Evolutionary conservation across 306 rosid species (phyloP), one percentile per base, ranked within the genome.

Genomic region (Cicer judaicum): DNA sequence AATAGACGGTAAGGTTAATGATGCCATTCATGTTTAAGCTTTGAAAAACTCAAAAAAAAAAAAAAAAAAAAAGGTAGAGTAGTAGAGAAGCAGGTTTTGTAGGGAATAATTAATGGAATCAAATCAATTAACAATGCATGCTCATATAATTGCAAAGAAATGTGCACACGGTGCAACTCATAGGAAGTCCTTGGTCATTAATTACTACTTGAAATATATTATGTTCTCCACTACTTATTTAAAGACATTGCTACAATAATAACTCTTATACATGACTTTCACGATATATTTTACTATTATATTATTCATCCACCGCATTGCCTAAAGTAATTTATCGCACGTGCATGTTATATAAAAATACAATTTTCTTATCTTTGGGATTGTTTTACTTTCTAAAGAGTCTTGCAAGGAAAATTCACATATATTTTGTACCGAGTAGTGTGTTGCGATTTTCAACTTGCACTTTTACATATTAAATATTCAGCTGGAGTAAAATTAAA

Each of bases 101-200:
- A 73, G 67, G 75, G 63, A 16, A 61, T 50, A 64, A 15, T 71
- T 52, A 72, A 53, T 50, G 77, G 66, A 55, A 59, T 64, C 48
- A 69, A 80, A 79, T 74, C 76, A 68, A 74, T 74, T 73, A 24
- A 65, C 61, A 64, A 74, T 68, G 84, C 84, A 71, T 76, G 76
- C 82, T 56, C 72, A 64, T 73, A 86, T 86, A 78, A 85, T 85
- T 82, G 75, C 64, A 7, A 63, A 24, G 59, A 75, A 85, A 76
- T 70, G 77, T 69, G 48, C 91, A 79, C 91, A 83, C 89, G 87
- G 77, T 64, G 81, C 13, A 72, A 77, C 80, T 77, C 84, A 84
- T 78, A 56, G 39, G 40, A 78, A 66, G 49, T 65, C 71, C 10
- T 47, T 50, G 60, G 56, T 52, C 85, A 85, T 80, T 62, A 76